These are phyloP conservation scores for Naganishia randhawae DNA, from an alignment of 768 basidiomycete genomes.

Conservation along the genomic window DNA sequence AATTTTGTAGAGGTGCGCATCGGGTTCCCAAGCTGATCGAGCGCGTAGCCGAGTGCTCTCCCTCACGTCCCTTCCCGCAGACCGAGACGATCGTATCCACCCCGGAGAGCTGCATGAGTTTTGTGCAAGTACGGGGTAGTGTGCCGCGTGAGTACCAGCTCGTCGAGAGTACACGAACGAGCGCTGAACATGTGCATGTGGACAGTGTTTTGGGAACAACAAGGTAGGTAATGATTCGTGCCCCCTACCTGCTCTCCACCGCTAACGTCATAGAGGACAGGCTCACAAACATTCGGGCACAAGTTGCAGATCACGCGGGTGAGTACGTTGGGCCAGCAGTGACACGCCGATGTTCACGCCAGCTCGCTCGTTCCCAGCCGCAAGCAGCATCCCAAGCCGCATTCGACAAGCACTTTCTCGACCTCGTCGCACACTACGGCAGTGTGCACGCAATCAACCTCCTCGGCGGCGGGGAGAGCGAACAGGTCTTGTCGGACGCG, in stretches of 20 bases:
- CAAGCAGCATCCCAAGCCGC: constrained; percentile 88
- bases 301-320: constrained; percentile 70
- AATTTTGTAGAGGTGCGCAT: constrained; percentile 83
- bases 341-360: background rate
- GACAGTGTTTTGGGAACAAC: constrained; percentile 91
- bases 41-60: no score
- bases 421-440: constrained; percentile 80
- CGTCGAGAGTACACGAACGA: background rate
- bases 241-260: background rate
- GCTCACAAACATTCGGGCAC: constrained; percentile 84
- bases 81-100: constrained; percentile 88
- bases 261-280: constrained; percentile 12
- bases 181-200: background rate
- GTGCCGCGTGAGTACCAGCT: constrained; percentile 67
- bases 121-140: constrained; percentile 88
- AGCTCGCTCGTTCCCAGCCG: constrained; percentile 56
- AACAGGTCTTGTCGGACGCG: constrained; percentile 73
- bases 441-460: constrained; percentile 83
- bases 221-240: constrained; percentile 57
- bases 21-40: constrained; percentile 33
- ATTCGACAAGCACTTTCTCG: constrained; percentile 87
- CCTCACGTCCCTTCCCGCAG: background rate
- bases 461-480: constrained; percentile 86
- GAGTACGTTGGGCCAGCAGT: constrained; percentile 28
- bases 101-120: constrained; percentile 81